Evolutionary conservation across 345 rosid species (phyloP), one percentile per base, ranked within the genome.

Genomic region (Lepidium aucheri): DNA sequence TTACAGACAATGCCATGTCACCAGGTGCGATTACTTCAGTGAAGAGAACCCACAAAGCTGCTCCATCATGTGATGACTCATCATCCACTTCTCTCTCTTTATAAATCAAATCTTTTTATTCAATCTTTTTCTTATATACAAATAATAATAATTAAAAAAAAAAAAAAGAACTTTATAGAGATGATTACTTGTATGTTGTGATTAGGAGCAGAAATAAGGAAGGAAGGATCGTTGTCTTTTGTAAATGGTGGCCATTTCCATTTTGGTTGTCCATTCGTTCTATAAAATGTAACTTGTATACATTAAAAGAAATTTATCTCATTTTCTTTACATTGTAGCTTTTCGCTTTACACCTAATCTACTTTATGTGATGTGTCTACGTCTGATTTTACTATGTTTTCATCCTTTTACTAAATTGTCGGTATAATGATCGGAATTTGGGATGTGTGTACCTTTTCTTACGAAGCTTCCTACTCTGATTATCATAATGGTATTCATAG

Each of bases 1-100:
- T 38, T 32, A 14, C 65, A 34, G 60, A n/a, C 59, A 46, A 4
- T 50, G 63, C 62, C 65, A 50, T 40, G 53, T 6, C 49, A 60
- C 63, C 11, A 53, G 78, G 14, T 78, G 82, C 24, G 85, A 84
- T 45, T 83, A 75, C 72, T 66, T 80, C 35, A 56, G 60, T 20
- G 86, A 86, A 55, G 96, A 84, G 5, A 79, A 80, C 71, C 78
- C 84, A 4, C 70, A 63, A 3, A 71, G 49, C n/a, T 89, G 96
- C 76, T 66, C 74, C 28, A 68, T 85, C 74, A 79, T 84, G 85
- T 84, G 69, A 84, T 24, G 15, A 22, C 32, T 53, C 61, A 5
- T 47, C 9, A 28, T 2, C 20, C 13, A 12, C 33, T 11, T 24
- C 43, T 70, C n/a, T n/a, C 32, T 39, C 63, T 62, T 26, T 36